Conservation (phyloP, 768 basidiomycete species). For the Neoboletus magnificus region DNA sequence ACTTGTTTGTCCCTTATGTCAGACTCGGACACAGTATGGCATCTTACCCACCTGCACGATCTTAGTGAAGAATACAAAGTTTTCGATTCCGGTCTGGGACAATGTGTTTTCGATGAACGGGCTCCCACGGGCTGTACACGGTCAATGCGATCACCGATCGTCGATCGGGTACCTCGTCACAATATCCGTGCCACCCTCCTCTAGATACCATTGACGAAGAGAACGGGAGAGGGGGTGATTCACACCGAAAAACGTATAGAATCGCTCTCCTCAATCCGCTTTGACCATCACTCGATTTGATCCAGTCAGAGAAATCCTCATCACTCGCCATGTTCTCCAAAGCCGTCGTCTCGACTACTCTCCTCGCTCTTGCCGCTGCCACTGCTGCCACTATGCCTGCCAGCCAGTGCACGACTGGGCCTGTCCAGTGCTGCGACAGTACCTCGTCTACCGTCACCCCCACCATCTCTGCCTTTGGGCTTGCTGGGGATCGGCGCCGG, state of each 20-base stretch:
- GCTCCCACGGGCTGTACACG: neutral
- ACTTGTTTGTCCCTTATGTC: neutral
- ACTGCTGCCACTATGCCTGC: neutral
- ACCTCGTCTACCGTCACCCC: too few species aligned
- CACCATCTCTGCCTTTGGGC: too few species aligned
- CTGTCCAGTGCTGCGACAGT: neutral
- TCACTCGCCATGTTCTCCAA: neutral
- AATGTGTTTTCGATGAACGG: neutral
- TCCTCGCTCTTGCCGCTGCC: slow-evolving; percentile 1
- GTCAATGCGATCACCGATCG: neutral
- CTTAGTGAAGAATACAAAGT: neutral
- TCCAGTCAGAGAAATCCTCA: neutral
- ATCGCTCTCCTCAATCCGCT: neutral
- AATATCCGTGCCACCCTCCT: neutral
- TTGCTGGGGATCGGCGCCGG: too few species aligned
- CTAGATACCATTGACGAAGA: neutral
- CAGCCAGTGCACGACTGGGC: neutral
- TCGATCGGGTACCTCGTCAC: neutral
- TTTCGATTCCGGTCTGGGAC: neutral
- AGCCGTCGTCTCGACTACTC: neutral
- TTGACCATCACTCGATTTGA: neutral
- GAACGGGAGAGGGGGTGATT: neutral
- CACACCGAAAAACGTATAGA: neutral
- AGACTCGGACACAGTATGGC: neutral
- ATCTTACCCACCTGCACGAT: neutral